phyloP scores from a whole-genome alignment of 768 basidiomycete species.

The Pleurotus tuoliensis region DNA sequence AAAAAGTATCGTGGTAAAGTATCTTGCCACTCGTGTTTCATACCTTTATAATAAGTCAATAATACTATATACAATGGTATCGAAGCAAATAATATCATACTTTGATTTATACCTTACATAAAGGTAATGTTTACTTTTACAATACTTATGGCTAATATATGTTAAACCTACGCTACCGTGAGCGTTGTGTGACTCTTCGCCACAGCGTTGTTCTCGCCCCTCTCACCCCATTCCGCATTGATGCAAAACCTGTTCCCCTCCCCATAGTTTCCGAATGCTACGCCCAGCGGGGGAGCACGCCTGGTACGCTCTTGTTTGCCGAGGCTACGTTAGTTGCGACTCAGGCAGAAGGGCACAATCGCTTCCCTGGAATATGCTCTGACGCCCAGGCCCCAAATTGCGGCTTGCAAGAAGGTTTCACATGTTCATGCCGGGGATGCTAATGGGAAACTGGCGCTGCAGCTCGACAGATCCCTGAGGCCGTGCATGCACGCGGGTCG shows the following conservation, averaged over 20 bases:
- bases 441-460: not conserved
- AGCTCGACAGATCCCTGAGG: conserved; percentile 43
- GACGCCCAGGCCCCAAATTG: conserved; percentile 42
- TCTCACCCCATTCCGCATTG: too few species aligned
- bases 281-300: conserved; percentile 37
- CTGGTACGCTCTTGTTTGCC: conserved; percentile 53
- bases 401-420: conserved; percentile 51
- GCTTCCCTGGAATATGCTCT: conserved; percentile 52
- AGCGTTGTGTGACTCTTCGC: too few species aligned
- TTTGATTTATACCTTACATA: too few species aligned
- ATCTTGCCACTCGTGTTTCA: too few species aligned
- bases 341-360: conserved; percentile 41
- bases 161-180: too few species aligned
- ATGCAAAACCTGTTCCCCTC: not conserved
- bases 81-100: too few species aligned
- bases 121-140: too few species aligned
- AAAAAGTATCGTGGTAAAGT: too few species aligned
- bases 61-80: too few species aligned
- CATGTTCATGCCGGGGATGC: not conserved
- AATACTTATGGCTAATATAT: too few species aligned
- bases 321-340: conserved; percentile 53
- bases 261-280: conserved; percentile 40
- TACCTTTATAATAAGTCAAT: too few species aligned
- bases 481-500: conserved; percentile 47
- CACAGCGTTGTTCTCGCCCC: too few species aligned